A percentile compares a stretch with the other conserved stretches of the same genome.
These are phyloP conservation scores for Kodamaea sagamina DNA, from an alignment of 805 yeast genomes.

Conservation along the genomic window DNA sequence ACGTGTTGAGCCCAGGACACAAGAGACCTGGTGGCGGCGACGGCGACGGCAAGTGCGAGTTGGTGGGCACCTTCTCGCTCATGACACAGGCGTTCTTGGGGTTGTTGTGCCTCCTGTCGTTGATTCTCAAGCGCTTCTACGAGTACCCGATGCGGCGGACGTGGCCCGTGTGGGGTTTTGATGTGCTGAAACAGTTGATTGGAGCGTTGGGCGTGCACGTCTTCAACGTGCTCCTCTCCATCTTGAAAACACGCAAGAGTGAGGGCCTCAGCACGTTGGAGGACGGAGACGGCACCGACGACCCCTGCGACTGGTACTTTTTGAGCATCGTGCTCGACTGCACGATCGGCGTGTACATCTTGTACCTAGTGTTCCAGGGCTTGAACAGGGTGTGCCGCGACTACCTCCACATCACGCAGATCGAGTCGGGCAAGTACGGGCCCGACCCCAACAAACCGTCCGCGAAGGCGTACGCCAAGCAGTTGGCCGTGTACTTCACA, in stretches of 20 bases:
- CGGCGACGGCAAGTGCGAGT: conserved; percentile 41
- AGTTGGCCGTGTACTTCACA: conserved; percentile 63
- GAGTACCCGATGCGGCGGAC: conserved; percentile 83
- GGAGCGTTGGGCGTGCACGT: conserved; percentile 87
- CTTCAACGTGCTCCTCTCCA: conserved; percentile 70
- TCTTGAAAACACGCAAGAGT: conserved; percentile 45
- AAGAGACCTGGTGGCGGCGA: conserved; percentile 7
- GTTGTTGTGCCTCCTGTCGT: conserved; percentile 66
- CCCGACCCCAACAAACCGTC: conserved; percentile 57
- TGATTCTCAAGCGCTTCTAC: conserved; percentile 71
- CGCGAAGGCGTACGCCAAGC: conserved; percentile 62
- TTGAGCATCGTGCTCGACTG: conserved; percentile 86
- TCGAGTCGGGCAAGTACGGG: conserved; percentile 65
- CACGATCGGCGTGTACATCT: conserved; percentile 86
- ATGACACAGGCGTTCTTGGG: conserved; percentile 78
- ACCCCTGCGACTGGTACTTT: conserved; percentile 95
- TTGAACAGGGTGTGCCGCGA: conserved; percentile 47
- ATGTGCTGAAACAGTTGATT: conserved; percentile 83
- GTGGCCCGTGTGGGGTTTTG: conserved; percentile 86
- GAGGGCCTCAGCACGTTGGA: conserved; percentile 1
- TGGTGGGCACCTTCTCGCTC: conserved; percentile 83
- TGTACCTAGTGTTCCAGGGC: conserved; percentile 52
- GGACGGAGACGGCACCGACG: conserved; percentile 23
- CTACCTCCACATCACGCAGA: conserved; percentile 42
- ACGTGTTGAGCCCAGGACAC: neutral